Percentiles rank a stretch among this genome's conserved stretches.
Evolutionary conservation across 2,329 filamentous ascomycete genomes (phyloP).

Genomic region (Botryotinia narcissicola): DNA sequence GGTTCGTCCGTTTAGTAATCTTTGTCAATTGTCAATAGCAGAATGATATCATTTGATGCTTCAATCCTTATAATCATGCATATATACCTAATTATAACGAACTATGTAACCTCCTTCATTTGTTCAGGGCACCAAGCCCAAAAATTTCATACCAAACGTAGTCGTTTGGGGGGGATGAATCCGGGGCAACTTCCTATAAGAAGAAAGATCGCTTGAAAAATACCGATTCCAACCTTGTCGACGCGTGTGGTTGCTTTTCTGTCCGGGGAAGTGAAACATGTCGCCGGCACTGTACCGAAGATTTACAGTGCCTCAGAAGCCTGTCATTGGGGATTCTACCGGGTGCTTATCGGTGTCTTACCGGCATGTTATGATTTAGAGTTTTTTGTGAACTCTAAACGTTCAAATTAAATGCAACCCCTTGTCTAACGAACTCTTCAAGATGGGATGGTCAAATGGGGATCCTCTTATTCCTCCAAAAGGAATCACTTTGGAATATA

Average conservation of each 20-base stretch:
- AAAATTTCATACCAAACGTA: not conserved
- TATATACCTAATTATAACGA: not conserved
- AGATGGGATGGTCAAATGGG: not conserved
- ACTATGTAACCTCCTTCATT: not conserved
- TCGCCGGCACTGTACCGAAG: slow-evolving; percentile 4
- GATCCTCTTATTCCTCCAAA: not conserved
- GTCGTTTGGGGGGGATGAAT: not conserved
- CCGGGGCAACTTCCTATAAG: not conserved
- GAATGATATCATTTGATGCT: not conserved
- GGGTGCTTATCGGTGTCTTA: not conserved
- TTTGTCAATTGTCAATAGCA: not conserved
- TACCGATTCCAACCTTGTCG: slow-evolving; percentile 9
- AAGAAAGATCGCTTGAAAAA: not conserved
- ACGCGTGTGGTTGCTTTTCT: not conserved
- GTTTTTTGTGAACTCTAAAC: not conserved
- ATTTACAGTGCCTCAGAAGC: not conserved
- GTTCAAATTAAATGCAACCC: not conserved
- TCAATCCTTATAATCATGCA: not conserved
- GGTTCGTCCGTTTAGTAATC: not conserved
- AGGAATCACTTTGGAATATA: not conserved
- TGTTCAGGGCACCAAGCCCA: not conserved
- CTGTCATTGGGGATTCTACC: not conserved
- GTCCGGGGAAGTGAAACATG: slow-evolving; percentile 11
- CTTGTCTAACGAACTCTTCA: not conserved
- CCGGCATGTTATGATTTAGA: not conserved